Base-by-base conservation (phyloP, 805 yeast genomes). In the Kazachstania psychrophila region DNA sequence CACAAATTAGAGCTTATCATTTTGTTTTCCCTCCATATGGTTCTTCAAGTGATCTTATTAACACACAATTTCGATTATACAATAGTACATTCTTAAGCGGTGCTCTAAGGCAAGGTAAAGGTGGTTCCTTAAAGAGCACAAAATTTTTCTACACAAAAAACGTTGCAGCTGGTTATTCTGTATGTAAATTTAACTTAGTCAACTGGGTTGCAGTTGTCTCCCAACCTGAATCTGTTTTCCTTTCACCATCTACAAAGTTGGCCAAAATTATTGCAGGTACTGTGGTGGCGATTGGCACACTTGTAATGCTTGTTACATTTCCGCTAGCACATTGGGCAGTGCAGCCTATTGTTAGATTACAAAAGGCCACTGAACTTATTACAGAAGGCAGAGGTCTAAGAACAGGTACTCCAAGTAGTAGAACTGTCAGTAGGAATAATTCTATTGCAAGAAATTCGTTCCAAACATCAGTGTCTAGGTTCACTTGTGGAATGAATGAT, bases 261-360 rank as follows among this genome's bases (percentile, higher is more conserved):
- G 69, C 78, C 1, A 73, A 74, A 44, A 79, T 87, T 34, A 79
- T 84, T 41, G 69, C 78, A 31, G 94, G 92, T 5, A 79, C 83
- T 1, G 85, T 83, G 17, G 64, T 87, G 26, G 94, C 83, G 1
- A 74, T 82, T 15, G 92, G 92, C 3, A 83, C 65, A 1, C 71
- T 80, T 43, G 75, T 85, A 66, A 75, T 83, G 45, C 42, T 83
- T 1, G 54, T 83, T n/a, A 84, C 95, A 1, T 72, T 86, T 54
- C 88, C 92, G 5, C 58, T 87, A 37, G 86, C 95, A 0, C 86
- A 83, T 41, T 81, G 77, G 66, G 86, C 88, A 24, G 88, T 86
- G 5, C 61, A 82, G 44, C 96, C 96, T 0, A 85, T 87, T 40
- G 71, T 84, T 29, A 70, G 77, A 40, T 65, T 87, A 29, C 86